Conservation (phyloP, 305 asterid genomes). For the Fraxinus floribunda region DNA sequence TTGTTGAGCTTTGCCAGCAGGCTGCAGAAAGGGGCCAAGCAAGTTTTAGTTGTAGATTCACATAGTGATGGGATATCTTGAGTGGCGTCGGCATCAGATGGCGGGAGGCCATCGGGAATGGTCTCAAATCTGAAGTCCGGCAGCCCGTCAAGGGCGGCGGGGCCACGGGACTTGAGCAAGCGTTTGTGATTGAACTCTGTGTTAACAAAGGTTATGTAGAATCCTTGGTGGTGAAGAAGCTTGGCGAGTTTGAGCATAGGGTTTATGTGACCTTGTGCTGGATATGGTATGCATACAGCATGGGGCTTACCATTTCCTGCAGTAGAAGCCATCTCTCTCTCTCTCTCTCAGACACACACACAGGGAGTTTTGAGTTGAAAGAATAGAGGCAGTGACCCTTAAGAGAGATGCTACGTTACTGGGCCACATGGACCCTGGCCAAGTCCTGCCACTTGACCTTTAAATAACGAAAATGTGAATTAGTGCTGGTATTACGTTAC, state of each 20-base stretch:
- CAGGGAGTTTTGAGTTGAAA: background rate
- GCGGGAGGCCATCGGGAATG: conserved; percentile 55
- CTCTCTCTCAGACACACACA: background rate
- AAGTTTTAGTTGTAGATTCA: conserved; percentile 35
- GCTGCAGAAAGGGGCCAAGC: conserved; percentile 41
- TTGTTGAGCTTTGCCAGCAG: conserved; percentile 27
- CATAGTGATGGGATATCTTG: conserved; percentile 47
- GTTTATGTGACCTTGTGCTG: conserved; percentile 55
- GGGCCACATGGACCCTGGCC: too few species aligned
- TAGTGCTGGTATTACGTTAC: too few species aligned
- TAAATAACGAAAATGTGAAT: too few species aligned
- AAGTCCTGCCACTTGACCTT: too few species aligned
- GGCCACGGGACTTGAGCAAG: conserved; percentile 44
- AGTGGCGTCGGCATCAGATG: conserved; percentile 45
- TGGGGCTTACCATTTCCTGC: conserved; percentile 26
- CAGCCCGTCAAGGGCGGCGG: conserved; percentile 35
- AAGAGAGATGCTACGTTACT: too few species aligned
- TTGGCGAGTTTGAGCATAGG: conserved; percentile 57
- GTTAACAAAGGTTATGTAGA: conserved; percentile 49
- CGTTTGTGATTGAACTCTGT: conserved; percentile 54
- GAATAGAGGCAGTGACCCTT: background rate
- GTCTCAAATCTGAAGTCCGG: conserved; percentile 47
- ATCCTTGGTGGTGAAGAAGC: conserved; percentile 45
- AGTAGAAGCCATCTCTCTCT: conserved; percentile 22
- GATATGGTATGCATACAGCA: conserved; percentile 45